Conservation (phyloP, 2,329 filamentous ascomycete genomes). For the Furcasterigmium sp. region DNA sequence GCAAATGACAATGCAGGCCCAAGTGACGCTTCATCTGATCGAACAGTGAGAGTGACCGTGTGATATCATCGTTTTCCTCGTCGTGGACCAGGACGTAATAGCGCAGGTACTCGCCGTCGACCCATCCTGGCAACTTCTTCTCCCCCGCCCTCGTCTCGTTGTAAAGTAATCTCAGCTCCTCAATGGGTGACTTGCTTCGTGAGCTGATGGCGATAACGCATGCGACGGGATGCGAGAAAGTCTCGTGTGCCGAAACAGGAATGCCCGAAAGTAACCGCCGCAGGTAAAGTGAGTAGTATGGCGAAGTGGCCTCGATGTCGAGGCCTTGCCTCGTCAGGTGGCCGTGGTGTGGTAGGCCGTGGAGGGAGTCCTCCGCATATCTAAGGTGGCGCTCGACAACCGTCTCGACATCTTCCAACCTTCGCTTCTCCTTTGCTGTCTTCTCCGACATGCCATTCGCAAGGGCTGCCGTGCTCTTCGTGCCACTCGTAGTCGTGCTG, state of each 20-base stretch:
- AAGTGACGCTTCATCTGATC: conserved; percentile 99
- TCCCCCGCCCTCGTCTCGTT: conserved; percentile 75
- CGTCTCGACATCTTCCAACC: conserved; percentile 66
- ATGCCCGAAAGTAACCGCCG: conserved; percentile 76
- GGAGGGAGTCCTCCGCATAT: conserved; percentile 61
- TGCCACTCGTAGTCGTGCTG: conserved; percentile 29
- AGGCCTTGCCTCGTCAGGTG: conserved; percentile 33
- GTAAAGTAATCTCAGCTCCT: conserved; percentile 80
- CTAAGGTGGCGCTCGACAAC: conserved; percentile 75
- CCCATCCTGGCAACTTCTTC: conserved; percentile 72
- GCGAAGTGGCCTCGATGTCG: conserved; percentile 55
- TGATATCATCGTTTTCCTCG: conserved; percentile 90
- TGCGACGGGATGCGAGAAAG: conserved; percentile 90
- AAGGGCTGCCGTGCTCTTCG: conserved; percentile 19
- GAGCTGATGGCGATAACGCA: conserved; percentile 95
- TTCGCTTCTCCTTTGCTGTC: conserved; percentile 12
- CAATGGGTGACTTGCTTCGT: conserved; percentile 74
- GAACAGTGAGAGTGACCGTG: conserved; percentile 81
- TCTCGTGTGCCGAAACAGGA: conserved; percentile 78
- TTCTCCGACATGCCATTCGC: conserved; percentile 21
- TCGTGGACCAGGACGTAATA: conserved; percentile 98
- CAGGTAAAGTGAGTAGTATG: conserved; percentile 82
- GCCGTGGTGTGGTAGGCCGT: conserved; percentile 28
- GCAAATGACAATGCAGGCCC: conserved; percentile 87
- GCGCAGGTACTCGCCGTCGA: conserved; percentile 84